Percentiles rank a stretch among this genome's conserved stretches.
phyloP scores from a whole-genome alignment of 2,329 filamentous ascomycete genomes.

The Gyromitra esculenta region DNA sequence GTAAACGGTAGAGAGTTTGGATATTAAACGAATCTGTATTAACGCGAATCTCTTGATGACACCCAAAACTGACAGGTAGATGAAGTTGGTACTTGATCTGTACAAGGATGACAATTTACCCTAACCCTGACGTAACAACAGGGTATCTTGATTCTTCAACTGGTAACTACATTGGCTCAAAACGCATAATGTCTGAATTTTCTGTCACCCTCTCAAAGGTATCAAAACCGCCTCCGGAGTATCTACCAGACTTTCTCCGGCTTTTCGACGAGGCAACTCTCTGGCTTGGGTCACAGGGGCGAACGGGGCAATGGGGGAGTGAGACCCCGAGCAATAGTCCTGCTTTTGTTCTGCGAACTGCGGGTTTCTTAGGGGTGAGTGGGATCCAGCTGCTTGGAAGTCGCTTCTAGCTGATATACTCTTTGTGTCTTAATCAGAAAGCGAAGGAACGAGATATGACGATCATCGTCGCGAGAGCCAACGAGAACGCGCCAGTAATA shows the following conservation, averaged over 20 bases:
- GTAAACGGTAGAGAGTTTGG: too few species aligned
- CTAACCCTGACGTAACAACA: background rate
- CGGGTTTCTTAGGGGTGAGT: background rate
- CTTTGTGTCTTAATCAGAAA: background rate
- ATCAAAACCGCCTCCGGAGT: background rate
- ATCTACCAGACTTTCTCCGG: slow-evolving; percentile 26
- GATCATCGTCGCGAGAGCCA: slow-evolving; percentile 11
- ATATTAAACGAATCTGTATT: too few species aligned
- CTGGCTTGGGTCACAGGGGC: slow-evolving; percentile 11
- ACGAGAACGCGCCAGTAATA: background rate
- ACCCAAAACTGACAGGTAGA: too few species aligned
- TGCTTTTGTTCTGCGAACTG: background rate
- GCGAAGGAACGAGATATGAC: background rate
- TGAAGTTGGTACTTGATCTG: too few species aligned
- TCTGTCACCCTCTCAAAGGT: background rate
- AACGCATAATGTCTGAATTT: slow-evolving; percentile 1
- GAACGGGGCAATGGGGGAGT: slow-evolving; percentile 20
- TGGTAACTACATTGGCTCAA: background rate
- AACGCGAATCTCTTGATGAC: too few species aligned
- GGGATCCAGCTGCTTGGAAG: background rate
- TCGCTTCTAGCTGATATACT: background rate
- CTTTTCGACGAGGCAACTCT: slow-evolving; percentile 25
- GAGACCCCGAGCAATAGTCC: slow-evolving; percentile 2
- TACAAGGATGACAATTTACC: background rate
- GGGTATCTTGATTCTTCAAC: too few species aligned